Conservation (phyloP, 148 eudicot species). For the Cornus controversa region DNA sequence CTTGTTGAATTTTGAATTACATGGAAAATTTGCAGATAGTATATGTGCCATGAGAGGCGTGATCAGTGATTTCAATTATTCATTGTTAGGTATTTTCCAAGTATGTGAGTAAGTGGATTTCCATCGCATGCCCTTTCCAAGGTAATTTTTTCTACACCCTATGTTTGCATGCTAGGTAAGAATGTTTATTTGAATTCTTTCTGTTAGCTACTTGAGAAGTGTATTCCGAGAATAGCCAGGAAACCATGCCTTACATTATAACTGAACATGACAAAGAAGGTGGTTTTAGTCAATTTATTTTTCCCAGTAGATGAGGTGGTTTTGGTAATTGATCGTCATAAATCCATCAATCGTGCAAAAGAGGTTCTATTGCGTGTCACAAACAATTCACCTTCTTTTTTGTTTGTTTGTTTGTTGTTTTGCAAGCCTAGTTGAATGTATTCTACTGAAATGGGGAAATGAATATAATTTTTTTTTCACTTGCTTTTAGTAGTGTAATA, state of each 20-base stretch:
- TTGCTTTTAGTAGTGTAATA: background rate
- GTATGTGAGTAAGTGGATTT: constrained; percentile 92
- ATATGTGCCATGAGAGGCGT: background rate
- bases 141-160: constrained; percentile 39
- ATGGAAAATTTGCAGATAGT: background rate
- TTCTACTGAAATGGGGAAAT: background rate
- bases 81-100: constrained; percentile 62
- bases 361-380: background rate
- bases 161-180: constrained; percentile 6
- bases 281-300: background rate
- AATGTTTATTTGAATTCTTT: background rate
- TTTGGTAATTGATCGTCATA: background rate
- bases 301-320: background rate
- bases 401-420: background rate
- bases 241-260: background rate
- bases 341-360: background rate
- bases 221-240: background rate
- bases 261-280: background rate
- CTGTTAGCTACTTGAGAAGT: background rate
- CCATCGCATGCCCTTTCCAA: constrained; percentile 95
- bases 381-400: background rate
- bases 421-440: background rate
- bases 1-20: constrained; percentile 10
- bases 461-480: background rate
- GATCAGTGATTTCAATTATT: constrained; percentile 14